Percentiles rank a stretch among this genome's conserved stretches.
These are phyloP conservation scores for Ophiobolus disseminans DNA, from an alignment of 2,329 filamentous ascomycete genomes.

Conservation along the genomic window DNA sequence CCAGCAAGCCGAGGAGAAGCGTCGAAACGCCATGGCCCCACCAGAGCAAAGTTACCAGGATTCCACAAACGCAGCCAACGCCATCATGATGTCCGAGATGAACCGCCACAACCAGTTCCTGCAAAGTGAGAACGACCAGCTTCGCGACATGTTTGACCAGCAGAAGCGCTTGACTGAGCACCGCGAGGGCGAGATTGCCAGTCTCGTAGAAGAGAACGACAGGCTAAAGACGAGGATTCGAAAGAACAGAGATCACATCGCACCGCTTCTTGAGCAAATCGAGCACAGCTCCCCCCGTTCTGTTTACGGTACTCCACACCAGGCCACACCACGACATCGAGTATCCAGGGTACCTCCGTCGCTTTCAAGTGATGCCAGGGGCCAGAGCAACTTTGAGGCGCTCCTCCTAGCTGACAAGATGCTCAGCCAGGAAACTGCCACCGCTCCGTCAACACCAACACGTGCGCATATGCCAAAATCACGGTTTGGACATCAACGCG, in stretches of 20 bases:
- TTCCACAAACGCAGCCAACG: conserved; percentile 62
- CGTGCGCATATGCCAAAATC: conserved; percentile 57
- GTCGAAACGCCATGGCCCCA: conserved; percentile 62
- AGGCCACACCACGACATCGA: conserved; percentile 54
- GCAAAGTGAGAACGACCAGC: conserved; percentile 68
- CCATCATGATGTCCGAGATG: conserved; percentile 58
- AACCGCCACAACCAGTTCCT: conserved; percentile 67
- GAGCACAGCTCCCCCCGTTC: conserved; percentile 73
- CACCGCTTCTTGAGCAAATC: conserved; percentile 53
- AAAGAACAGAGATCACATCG: conserved; percentile 88
- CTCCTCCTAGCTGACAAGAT: conserved; percentile 78
- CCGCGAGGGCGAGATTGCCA: conserved; percentile 75
- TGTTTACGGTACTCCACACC: conserved; percentile 61
- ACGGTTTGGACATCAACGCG: conserved; percentile 71
- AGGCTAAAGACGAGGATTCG: conserved; percentile 83
- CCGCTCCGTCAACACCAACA: conserved; percentile 74
- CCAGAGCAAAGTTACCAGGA: conserved; percentile 62
- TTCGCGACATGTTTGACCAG: conserved; percentile 70
- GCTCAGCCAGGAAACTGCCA: conserved; percentile 77
- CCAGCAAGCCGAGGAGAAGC: conserved; percentile 73
- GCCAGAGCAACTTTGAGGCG: conserved; percentile 74
- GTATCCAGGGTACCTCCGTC: conserved; percentile 49
- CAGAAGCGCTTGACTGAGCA: conserved; percentile 81
- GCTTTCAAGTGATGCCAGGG: conserved; percentile 53
- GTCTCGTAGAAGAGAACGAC: conserved; percentile 76